phyloP scores from a whole-genome alignment of 2,329 filamentous ascomycete species.

The Exophiala oligosperma region DNA sequence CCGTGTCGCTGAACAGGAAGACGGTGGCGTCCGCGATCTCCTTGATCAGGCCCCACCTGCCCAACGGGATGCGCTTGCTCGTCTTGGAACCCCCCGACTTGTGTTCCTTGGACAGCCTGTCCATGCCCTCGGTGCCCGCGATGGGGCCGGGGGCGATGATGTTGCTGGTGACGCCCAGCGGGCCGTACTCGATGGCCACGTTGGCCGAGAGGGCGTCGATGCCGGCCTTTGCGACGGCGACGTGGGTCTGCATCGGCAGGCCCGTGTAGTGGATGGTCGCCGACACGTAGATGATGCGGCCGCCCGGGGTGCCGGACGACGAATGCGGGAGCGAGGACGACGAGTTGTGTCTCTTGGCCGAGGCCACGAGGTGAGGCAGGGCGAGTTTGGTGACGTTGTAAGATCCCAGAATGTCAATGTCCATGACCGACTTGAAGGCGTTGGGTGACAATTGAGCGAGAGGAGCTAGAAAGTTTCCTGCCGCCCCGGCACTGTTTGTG shows the following conservation, averaged over 20 bases:
- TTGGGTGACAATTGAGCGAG: constrained; percentile 80
- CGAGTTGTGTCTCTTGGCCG: constrained; percentile 63
- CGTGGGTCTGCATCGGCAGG: constrained; percentile 81
- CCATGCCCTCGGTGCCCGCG: constrained; percentile 77
- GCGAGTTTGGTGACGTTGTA: constrained; percentile 96
- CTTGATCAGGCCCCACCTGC: constrained; percentile 74
- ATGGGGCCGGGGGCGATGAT: constrained; percentile 88
- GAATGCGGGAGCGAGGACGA: constrained; percentile 56
- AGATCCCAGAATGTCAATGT: constrained; percentile 91
- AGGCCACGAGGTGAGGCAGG: constrained; percentile 74
- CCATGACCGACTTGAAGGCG: constrained; percentile 92
- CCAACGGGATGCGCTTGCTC: constrained; percentile 63
- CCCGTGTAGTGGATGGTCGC: constrained; percentile 91
- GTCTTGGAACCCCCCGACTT: constrained; percentile 47
- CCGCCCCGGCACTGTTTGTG: constrained; percentile 75
- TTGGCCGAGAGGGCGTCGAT: constrained; percentile 81
- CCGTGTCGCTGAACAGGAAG: constrained; percentile 82
- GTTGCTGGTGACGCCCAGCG: constrained; percentile 82
- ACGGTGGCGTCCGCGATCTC: constrained; percentile 94
- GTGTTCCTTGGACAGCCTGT: constrained; percentile 59
- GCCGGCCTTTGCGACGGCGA: constrained; percentile 86
- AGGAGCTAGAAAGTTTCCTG: constrained; percentile 91
- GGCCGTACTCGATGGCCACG: constrained; percentile 86
- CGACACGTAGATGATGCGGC: constrained; percentile 85
- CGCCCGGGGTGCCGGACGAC: constrained; percentile 59